These are phyloP conservation scores for Lasiodiplodia sp. DNA, from an alignment of 2,329 filamentous ascomycete species.

Conservation along the genomic window DNA sequence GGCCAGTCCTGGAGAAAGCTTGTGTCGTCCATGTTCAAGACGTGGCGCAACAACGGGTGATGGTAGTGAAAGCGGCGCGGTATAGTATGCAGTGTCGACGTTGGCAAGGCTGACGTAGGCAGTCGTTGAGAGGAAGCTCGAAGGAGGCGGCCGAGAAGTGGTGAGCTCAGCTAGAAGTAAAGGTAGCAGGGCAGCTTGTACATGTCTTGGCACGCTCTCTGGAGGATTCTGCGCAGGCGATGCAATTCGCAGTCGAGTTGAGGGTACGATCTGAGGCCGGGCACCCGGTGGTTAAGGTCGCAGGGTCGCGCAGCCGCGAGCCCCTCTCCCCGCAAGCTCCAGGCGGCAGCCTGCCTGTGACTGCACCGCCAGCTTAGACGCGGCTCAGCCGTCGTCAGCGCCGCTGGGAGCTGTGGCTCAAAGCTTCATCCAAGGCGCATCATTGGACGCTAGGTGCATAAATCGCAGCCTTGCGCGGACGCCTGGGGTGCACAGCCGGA, in stretches of 20 bases:
- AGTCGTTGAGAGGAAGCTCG: neutral
- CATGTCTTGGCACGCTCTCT: neutral
- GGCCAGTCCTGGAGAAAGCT: slow-evolving; percentile 32
- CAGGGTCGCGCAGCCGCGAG: neutral
- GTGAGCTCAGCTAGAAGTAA: neutral
- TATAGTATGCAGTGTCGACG: neutral
- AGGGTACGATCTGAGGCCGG: neutral
- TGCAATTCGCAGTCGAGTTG: neutral
- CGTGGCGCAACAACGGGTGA: neutral
- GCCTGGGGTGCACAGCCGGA: slow-evolving; percentile 11
- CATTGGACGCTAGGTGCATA: slow-evolving; percentile 1
- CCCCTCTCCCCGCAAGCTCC: slow-evolving; percentile 7
- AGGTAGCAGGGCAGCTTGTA: neutral
- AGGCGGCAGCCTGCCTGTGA: slow-evolving; percentile 17
- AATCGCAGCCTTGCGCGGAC: slow-evolving; percentile 3
- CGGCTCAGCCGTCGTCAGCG: slow-evolving; percentile 15
- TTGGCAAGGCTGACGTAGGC: neutral
- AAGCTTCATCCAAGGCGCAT: neutral
- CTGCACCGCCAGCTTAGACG: slow-evolving; percentile 14
- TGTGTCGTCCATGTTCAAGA: neutral
- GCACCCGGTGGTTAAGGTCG: neutral
- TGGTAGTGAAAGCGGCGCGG: neutral
- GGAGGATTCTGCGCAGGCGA: neutral
- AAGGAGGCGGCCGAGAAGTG: neutral
- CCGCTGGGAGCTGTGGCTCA: slow-evolving; percentile 15